Conservation (phyloP, 768 basidiomycete genomes). For the Phylloporus sp. region DNA sequence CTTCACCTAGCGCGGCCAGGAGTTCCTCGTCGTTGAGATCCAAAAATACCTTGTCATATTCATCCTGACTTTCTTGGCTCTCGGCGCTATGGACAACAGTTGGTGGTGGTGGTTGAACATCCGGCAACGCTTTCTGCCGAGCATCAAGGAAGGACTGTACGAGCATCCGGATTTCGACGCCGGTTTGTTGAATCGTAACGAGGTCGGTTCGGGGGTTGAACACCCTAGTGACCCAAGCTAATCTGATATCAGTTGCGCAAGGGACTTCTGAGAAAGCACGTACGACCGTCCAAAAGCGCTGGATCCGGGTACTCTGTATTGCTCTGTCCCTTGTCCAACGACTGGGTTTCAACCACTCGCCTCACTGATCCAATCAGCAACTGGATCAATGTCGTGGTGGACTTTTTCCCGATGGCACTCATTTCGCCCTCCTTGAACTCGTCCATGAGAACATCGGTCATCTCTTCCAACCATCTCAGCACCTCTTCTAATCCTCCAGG, state of each 20-base stretch:
- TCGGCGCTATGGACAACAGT: slow-evolving; percentile 28
- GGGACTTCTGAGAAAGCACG: slow-evolving; percentile 19
- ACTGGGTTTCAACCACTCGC: slow-evolving; percentile 41
- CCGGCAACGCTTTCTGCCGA: slow-evolving; percentile 45
- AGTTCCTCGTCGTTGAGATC: slow-evolving; percentile 60
- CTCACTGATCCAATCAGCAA: slow-evolving; percentile 55
- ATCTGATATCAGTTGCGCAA: slow-evolving; percentile 7
- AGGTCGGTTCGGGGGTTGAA: slow-evolving; percentile 44
- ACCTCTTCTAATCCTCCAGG: slow-evolving; percentile 43
- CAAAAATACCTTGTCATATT: slow-evolving; percentile 56
- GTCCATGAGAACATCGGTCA: slow-evolving; percentile 47
- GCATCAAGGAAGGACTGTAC: slow-evolving; percentile 59
- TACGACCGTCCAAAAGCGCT: slow-evolving; percentile 50
- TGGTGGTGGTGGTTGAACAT: slow-evolving; percentile 31
- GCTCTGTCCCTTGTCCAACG: slow-evolving; percentile 35
- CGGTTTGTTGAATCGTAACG: slow-evolving; percentile 36
- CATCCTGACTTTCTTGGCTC: slow-evolving; percentile 74
- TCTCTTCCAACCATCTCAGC: slow-evolving; percentile 60
- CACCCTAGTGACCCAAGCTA: slow-evolving; percentile 57
- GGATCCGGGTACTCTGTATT: slow-evolving; percentile 56
- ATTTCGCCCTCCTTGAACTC: slow-evolving; percentile 43
- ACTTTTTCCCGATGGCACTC: slow-evolving; percentile 19
- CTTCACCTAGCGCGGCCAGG: slow-evolving; percentile 47
- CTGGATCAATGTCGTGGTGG: slow-evolving; percentile 39
- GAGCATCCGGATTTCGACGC: slow-evolving; percentile 51